These are phyloP conservation scores for Bombardia bombarda DNA, from an alignment of 495 filamentous ascomycete species.

Conservation along the genomic window DNA sequence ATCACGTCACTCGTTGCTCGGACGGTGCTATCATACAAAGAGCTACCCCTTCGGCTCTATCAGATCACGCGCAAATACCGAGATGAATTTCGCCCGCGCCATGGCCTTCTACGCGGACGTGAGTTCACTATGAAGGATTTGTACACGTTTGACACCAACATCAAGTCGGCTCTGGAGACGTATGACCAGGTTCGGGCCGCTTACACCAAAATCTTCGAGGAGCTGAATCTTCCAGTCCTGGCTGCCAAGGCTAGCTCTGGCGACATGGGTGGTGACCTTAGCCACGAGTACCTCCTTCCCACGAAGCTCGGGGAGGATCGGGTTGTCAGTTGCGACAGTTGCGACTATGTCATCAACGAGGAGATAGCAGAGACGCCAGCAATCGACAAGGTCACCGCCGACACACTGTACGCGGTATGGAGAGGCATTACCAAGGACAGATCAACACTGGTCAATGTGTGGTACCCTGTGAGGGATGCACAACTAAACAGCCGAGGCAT, in stretches of 20 bases:
- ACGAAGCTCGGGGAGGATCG: constrained; percentile 79
- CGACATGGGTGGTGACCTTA: constrained; percentile 87
- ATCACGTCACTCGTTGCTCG: constrained; percentile 73
- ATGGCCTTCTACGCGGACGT: constrained; percentile 80
- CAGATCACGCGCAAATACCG: constrained; percentile 93
- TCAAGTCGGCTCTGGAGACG: constrained; percentile 60
- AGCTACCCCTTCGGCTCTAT: constrained; percentile 79
- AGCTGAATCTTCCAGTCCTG: constrained; percentile 75
- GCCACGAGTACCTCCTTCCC: constrained; percentile 88
- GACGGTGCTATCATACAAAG: constrained; percentile 75
- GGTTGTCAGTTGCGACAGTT: constrained; percentile 65
- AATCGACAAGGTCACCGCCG: background rate
- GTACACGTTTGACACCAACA: constrained; percentile 81
- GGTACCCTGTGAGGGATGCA: constrained; percentile 45
- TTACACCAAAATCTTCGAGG: constrained; percentile 69
- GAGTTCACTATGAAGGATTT: constrained; percentile 99
- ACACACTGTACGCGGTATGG: constrained; percentile 38
- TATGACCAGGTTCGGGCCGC: constrained; percentile 63
- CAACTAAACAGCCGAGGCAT: constrained; percentile 9
- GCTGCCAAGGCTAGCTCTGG: constrained; percentile 87
- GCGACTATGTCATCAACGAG: constrained; percentile 75
- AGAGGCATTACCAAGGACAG: constrained; percentile 63
- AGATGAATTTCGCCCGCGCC: constrained; percentile 80
- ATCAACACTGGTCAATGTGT: constrained; percentile 56
- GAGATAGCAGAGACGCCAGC: constrained; percentile 45